Base-by-base conservation (phyloP, 257 asterid genomes). In the Ajuga chamaepitys region DNA sequence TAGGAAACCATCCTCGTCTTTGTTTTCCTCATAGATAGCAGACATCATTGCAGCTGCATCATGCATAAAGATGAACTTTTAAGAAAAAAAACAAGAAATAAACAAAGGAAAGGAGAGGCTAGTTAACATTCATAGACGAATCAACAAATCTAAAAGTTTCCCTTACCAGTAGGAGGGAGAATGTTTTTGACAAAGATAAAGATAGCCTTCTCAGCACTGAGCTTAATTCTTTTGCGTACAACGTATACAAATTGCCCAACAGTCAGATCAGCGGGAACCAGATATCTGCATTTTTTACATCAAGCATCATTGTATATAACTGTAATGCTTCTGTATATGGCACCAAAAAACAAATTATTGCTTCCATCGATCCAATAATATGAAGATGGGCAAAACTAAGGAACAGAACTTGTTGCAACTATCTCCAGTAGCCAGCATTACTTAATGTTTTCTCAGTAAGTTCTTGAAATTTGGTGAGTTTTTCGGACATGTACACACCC, bases 241-340 rank as follows among this genome's bases (percentile, higher is more conserved):
- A 93, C 99, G 64, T 93, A 93, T 21, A 93, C 99, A 63, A 93
- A 93, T 63, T 93, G 99, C 35, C 99, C 99, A 30, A 94, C 97
- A 1, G 99, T 90, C 62, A 94, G 83, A 77, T 94, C 99, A 50
- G 98, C 98, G 44, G 99, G 99, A 58, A 94, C 99, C 58, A 94
- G 86, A 64, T 94, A 94, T 80, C 99, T 94, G 86, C 74, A 79
- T 28, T 65, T 37, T 48, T 54, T 16, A 21, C 44, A 65, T 28
- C 40, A 48, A 65, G 42, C 47, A 38, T 75, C 21, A 58, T 54
- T 34, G 20, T 9, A 42, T 9, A 42, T 28, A 40, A 12, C 26
- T 44, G 3, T 18, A 26, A 7, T 22, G 2, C 16, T 47, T 17
- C 38, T 22, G 11, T 13, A 14, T 25, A 25, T 18, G 3, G 48